Percentiles rank a stretch among this genome's conserved stretches.
These are phyloP conservation scores for Candida ponderosae DNA, from an alignment of 805 yeast genomes.

Conservation along the genomic window DNA sequence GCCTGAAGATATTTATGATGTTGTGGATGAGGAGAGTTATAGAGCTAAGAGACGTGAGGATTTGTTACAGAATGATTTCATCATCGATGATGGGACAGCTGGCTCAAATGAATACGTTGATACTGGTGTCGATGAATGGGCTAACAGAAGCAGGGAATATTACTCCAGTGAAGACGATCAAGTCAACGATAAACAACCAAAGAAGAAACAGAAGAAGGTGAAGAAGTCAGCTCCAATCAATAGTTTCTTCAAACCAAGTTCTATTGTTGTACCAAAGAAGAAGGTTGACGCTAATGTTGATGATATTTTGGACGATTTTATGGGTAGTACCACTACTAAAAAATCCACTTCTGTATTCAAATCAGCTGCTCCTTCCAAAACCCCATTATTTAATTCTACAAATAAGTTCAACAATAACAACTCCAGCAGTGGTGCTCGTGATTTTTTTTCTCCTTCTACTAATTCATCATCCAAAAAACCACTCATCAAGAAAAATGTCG, in stretches of 20 bases:
- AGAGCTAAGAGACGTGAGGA: slow-evolving; percentile 72
- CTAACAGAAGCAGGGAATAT: slow-evolving; percentile 37
- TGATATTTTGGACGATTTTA: slow-evolving; percentile 58
- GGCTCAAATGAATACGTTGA: slow-evolving; percentile 67
- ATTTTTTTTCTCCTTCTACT: slow-evolving; percentile 6
- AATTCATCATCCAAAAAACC: slow-evolving; percentile 21
- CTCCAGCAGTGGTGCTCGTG: slow-evolving; percentile 3
- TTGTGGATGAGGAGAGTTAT: slow-evolving; percentile 75
- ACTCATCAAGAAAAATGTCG: slow-evolving; percentile 16
- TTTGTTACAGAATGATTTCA: slow-evolving; percentile 83
- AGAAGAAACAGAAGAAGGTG: slow-evolving; percentile 15
- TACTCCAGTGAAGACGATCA: slow-evolving; percentile 48
- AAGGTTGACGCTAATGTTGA: slow-evolving; percentile 52
- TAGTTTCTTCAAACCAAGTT: slow-evolving; percentile 41
- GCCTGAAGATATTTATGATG: slow-evolving; percentile 68
- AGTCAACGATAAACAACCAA: slow-evolving; percentile 18
- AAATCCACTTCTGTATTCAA: slow-evolving; percentile 6
- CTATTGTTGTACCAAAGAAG: slow-evolving; percentile 23
- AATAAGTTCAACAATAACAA: slow-evolving; percentile 19
- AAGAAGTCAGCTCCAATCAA: slow-evolving; percentile 40
- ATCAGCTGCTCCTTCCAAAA: slow-evolving; percentile 5
- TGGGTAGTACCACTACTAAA: slow-evolving; percentile 15
- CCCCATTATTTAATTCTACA: slow-evolving; percentile 18
- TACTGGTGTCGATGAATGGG: slow-evolving; percentile 91
- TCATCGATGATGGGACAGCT: slow-evolving; percentile 88